A percentile compares a stretch with the other conserved stretches of the same genome.
Evolutionary conservation across 1,139 yeast genomes (phyloP).

Genomic region (Zygosaccharomyces sapae): DNA sequence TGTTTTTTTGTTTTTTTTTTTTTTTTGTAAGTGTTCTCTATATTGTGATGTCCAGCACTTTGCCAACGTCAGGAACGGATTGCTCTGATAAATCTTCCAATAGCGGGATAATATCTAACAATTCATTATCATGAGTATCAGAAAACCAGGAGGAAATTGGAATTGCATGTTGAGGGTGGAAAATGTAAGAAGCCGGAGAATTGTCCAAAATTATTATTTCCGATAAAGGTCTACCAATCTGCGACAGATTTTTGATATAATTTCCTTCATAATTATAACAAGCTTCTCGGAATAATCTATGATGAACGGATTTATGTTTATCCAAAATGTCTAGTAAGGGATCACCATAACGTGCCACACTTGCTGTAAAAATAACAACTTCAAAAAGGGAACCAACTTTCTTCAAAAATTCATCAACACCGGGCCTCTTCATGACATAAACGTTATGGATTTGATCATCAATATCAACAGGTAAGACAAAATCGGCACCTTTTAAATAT

Average conservation of each 20-base stretch:
- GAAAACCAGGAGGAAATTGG: constrained; percentile 99
- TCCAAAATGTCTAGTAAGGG: constrained; percentile 90
- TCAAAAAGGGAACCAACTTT: constrained; percentile 84
- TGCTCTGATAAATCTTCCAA: constrained; percentile 72
- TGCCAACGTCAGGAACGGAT: constrained; percentile 72
- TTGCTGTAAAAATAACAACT: constrained; percentile 95
- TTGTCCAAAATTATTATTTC: constrained; percentile 91
- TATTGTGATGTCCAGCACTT: constrained; percentile 73
- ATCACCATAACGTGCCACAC: constrained; percentile 92
- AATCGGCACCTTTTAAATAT: constrained; percentile 86
- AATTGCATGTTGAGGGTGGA: constrained; percentile 96
- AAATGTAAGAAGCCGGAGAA: constrained; percentile 93
- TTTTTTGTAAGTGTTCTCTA: constrained; percentile 18
- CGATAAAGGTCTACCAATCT: constrained; percentile 83
- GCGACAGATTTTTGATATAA: constrained; percentile 88
- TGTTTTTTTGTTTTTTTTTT: no score
- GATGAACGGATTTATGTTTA: constrained; percentile 61
- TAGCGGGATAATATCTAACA: constrained; percentile 84
- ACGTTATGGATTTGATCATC: constrained; percentile 91
- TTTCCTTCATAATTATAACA: constrained; percentile 83
- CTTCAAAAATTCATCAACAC: constrained; percentile 87
- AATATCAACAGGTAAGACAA: constrained; percentile 88
- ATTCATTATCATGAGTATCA: constrained; percentile 94
- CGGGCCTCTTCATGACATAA: constrained; percentile 94
- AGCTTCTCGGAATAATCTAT: constrained; percentile 85